Evolutionary conservation across 352 stramenopile genomes (phyloP), one percentile per base, ranked within the genome.

Genomic region (Peronospora belbahrii): DNA sequence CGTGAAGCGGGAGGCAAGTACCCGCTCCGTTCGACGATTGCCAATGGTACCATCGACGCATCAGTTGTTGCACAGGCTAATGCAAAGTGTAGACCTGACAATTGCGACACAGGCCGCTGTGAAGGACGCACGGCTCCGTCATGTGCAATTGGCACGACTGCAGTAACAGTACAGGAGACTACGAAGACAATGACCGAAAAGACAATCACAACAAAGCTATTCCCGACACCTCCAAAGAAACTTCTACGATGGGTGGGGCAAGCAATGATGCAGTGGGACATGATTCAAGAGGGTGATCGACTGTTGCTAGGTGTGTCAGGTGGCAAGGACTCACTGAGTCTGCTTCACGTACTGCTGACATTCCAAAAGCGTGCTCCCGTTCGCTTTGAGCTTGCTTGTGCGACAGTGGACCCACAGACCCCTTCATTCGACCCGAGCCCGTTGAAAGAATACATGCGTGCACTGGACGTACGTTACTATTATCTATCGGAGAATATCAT

Each of bases 391-490:
- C 67, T 99, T 30, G 93, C 95, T 35, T 94, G 82, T 50, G 85
- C 82, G 10, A 99, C 96, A 3, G 95, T 98, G 30, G 96, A 99
- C 68, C 96, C 96, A 3, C 87, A 98, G 70, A 98, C 96, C 3
- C 70, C 90, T 51, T 97, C 85, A 34, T 99, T 98, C 60, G 96
- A 98, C 70, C 96, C 95, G 15, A 96, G 78, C 15, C 86, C 95
- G 20, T 67, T 99, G 5, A 98, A 98, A 56, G 86, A 92, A 17
- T 99, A 99, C 59, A 94, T 98, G 42, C 77, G 92, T 63, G 63
- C 77, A 10, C 67, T 99, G 11, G 92, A 92, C 20, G 83, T 99
- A 25, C 93, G 86, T 44, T 98, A 98, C 65, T 83, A 90, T 59
- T 97, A 97, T 56, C 83, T 97, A 30, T 81, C 78, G 35, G 89